These are phyloP conservation scores for Zoysia japonica DNA, from an alignment of 176 grass and related monocot species.

Conservation along the genomic window DNA sequence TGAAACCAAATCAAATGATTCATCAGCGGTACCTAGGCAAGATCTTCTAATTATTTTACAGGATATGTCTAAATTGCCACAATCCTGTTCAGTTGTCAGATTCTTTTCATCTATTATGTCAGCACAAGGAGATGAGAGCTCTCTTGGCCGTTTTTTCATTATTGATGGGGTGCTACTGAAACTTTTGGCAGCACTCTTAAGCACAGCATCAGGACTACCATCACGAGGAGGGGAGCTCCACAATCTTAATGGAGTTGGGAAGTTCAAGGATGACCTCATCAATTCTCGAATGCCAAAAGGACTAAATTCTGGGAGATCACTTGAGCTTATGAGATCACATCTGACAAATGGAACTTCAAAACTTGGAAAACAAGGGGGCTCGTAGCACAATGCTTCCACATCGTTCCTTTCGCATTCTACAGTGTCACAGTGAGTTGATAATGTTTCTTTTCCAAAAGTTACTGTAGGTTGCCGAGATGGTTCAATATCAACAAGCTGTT, in stretches of 20 bases:
- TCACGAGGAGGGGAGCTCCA: slow-evolving; percentile 62
- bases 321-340: slow-evolving; percentile 69
- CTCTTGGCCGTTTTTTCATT: slow-evolving; percentile 77
- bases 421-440: slow-evolving; percentile 29
- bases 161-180: slow-evolving; percentile 69
- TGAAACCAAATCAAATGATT: slow-evolving; percentile 39
- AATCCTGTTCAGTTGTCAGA: slow-evolving; percentile 27
- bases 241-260: slow-evolving; percentile 57
- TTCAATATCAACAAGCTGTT: slow-evolving; percentile 35
- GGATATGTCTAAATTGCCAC: slow-evolving; percentile 20
- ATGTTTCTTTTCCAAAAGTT: slow-evolving; percentile 25
- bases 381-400: slow-evolving; percentile 68
- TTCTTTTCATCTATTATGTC: slow-evolving; percentile 54
- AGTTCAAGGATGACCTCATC: slow-evolving; percentile 69
- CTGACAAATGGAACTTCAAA: slow-evolving; percentile 86
- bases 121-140: slow-evolving; percentile 53
- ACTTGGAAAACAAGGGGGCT: slow-evolving; percentile 71
- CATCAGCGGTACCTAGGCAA: slow-evolving; percentile 25
- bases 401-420: slow-evolving; percentile 23
- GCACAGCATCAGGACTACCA: slow-evolving; percentile 60
- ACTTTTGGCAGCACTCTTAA: slow-evolving; percentile 77
- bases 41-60: slow-evolving; percentile 40
- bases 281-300: slow-evolving; percentile 86
- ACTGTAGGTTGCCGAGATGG: slow-evolving; percentile 27
- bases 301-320: slow-evolving; percentile 81